Base-by-base conservation (phyloP, 305 asterid species). In the Solanum aculeatissimum region DNA sequence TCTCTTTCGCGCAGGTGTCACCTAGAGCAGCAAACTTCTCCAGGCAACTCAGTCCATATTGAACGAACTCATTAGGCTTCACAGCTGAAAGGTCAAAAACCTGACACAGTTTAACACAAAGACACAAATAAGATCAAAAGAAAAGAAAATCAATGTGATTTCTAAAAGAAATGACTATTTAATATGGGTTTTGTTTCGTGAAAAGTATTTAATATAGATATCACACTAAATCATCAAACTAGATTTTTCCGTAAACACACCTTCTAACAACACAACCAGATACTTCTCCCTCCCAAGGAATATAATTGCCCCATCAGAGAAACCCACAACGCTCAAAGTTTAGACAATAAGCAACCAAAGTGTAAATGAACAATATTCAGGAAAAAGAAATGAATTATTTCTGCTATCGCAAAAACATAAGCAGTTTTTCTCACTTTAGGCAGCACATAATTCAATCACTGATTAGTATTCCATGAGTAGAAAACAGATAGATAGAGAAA, bases 31-130 rank as follows among this genome's bases (percentile, higher is more conserved):
- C 94, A 82, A 94, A 91, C 86, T 88, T 92, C 94, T 94, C 99
- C 85, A 96, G 91, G 92, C 99, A 96, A 87, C 90, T 87, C 91
- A 96, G 86, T 75, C 99, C 99, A 86, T 94, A 91, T 88, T 93
- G 92, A 85, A 96, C 98, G 86, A 96, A 96, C 78, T 93, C 98
- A 87, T 96, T 92, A 86, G 99, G 99, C 93, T 92, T 93, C 89
- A 96, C 98, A 9, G 5, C 84, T 80, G 93, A 90, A 82, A 96
- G 97, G 91, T 96, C 99, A 85, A 92, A 96, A 84, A 96, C 98
- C 99, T 96, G 98, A 71, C 71, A 87, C 81, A 74, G 88, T 84
- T 85, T 83, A 53, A 86, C 49, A 86, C 81, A 87, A 38, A 84
- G 80, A 74, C 75, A 86, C 60, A 69, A 69, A 84, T 49, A 25